phyloP scores from a whole-genome alignment of 371 early-diverging fungal genomes.

The Gilbertella persicaria region DNA sequence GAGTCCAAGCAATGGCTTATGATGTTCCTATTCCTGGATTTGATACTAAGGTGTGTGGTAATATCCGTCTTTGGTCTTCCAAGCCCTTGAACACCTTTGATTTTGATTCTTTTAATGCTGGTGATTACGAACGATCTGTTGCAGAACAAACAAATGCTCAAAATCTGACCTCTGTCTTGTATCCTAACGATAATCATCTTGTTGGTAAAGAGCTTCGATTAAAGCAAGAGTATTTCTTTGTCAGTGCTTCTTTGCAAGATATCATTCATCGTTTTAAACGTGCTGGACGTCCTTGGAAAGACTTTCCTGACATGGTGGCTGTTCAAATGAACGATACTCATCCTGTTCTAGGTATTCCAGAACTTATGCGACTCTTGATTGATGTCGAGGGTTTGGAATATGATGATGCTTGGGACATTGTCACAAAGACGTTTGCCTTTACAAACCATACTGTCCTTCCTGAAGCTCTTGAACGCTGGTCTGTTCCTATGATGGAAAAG shows the following conservation, averaged over 20 bases:
- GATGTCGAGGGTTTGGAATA: constrained; percentile 86
- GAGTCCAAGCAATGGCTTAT: constrained; percentile 88
- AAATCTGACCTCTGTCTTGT: constrained; percentile 89
- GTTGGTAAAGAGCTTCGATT: constrained; percentile 90
- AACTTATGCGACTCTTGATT: constrained; percentile 84
- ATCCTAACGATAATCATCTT: constrained; percentile 94
- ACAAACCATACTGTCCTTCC: constrained; percentile 96
- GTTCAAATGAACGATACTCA: constrained; percentile 93
- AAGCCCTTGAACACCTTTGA: constrained; percentile 81
- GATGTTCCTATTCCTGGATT: constrained; percentile 92
- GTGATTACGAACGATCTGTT: constrained; percentile 87
- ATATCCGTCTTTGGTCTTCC: constrained; percentile 91
- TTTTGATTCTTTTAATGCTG: constrained; percentile 85
- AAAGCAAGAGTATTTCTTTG: constrained; percentile 95
- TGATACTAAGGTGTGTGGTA: constrained; percentile 84
- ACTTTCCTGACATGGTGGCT: constrained; percentile 88
- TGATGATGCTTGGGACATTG: constrained; percentile 94
- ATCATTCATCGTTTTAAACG: constrained; percentile 90
- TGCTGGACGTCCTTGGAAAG: constrained; percentile 73
- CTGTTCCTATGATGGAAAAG: constrained; percentile 85
- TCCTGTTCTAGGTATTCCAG: constrained; percentile 81
- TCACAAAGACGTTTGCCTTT: constrained; percentile 85
- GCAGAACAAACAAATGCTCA: constrained; percentile 86
- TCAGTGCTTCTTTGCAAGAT: constrained; percentile 84
- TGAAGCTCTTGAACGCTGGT: constrained; percentile 94